These are phyloP conservation scores for Bipolaris victoriae DNA, from an alignment of 2,329 filamentous ascomycete species.

Conservation along the genomic window DNA sequence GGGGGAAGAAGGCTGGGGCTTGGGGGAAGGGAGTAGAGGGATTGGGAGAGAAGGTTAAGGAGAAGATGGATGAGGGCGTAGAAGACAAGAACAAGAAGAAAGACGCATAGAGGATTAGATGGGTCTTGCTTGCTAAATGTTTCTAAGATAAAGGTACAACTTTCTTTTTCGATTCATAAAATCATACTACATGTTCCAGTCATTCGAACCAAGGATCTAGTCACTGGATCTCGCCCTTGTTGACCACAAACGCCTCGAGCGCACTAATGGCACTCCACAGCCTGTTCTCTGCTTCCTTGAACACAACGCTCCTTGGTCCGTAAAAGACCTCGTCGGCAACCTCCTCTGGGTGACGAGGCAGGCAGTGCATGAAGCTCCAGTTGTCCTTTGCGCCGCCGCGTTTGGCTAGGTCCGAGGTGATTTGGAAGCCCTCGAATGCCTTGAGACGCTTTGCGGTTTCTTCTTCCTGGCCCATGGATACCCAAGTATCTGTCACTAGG, in stretches of 20 bases:
- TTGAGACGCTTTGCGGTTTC: conserved; percentile 78
- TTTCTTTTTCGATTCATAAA: not conserved
- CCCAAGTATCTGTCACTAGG: conserved; percentile 95
- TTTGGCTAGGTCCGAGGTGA: conserved; percentile 83
- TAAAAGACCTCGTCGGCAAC: conserved; percentile 96
- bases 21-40: conserved; percentile 60
- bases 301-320: conserved; percentile 81
- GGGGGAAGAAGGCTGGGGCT: conserved; percentile 60
- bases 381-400: conserved; percentile 82
- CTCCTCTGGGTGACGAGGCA: conserved; percentile 90
- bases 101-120: not conserved
- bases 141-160: not conserved
- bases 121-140: not conserved
- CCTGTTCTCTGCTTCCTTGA: conserved; percentile 92
- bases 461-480: conserved; percentile 96
- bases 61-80: conserved; percentile 26
- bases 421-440: conserved; percentile 88
- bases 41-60: conserved; percentile 48
- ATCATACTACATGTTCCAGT: not conserved
- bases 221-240: conserved; percentile 77
- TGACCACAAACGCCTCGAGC: conserved; percentile 90
- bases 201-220: conserved; percentile 38
- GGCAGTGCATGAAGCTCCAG: conserved; percentile 99
- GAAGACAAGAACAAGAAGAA: not conserved
- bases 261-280: conserved; percentile 87